phyloP scores from a whole-genome alignment of 352 stramenopile species.

The Lagenidium giganteum region DNA sequence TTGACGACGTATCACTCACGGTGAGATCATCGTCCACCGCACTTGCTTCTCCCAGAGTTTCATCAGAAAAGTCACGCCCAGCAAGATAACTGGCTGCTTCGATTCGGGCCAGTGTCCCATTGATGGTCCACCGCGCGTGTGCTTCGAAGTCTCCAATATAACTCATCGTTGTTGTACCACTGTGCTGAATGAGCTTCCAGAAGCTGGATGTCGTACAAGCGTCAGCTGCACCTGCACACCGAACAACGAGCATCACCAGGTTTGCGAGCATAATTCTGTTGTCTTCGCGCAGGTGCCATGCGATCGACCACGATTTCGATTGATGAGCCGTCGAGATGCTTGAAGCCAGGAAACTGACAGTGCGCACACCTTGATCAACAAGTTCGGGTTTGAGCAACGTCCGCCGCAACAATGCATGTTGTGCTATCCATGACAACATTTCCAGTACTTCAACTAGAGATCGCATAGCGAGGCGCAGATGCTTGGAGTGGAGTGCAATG shows the following conservation, averaged over 20 bases:
- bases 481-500: constrained; percentile 68
- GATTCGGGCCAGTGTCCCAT: constrained; percentile 40
- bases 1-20: constrained; percentile 8
- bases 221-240: constrained; percentile 29
- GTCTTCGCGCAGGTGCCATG: constrained; percentile 45
- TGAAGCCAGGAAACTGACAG: constrained; percentile 51
- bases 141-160: constrained; percentile 65
- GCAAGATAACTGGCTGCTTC: constrained; percentile 49
- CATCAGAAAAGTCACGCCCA: constrained; percentile 6
- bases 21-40: constrained; percentile 2
- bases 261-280: constrained; percentile 51
- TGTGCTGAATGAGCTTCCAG: constrained; percentile 54
- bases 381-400: constrained; percentile 51
- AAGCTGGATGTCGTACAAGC: constrained; percentile 47
- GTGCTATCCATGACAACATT: constrained; percentile 54
- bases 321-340: constrained; percentile 38
- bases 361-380: constrained; percentile 56
- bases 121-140: constrained; percentile 51
- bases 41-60: constrained; percentile 11
- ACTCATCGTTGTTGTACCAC: constrained; percentile 35
- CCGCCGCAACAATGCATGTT: constrained; percentile 32
- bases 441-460: constrained; percentile 61
- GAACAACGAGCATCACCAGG: constrained; percentile 53
- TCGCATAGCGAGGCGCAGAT: constrained; percentile 55
- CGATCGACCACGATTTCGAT: constrained; percentile 39